Base-by-base conservation (phyloP, 208 protist genomes). In the Trypanosoma caninum region DNA sequence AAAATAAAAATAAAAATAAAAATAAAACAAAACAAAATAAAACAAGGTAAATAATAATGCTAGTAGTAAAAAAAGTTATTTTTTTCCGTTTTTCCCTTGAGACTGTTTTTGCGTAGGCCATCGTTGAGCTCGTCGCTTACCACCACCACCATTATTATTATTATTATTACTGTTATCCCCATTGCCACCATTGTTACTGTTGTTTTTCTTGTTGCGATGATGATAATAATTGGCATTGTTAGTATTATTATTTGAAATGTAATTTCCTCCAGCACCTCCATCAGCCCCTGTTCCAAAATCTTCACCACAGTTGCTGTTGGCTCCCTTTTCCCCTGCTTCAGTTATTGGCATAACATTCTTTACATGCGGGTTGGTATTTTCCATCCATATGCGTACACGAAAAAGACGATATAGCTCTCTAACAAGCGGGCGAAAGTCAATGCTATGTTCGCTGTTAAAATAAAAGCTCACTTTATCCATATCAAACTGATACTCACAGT, bases 391-490 rank as follows among this genome's bases (percentile, higher is more conserved):
- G 11, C 91, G 82, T 2, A 87, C 91, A 31, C 84, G 78, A 63
- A 94, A 97, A 34, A 78, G 84, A 46, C 87, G 84, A 74, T 95
- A 97, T 10, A 97, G 74, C 64, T 95, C 87, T 0, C 85, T 70
- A 16, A 95, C 87, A 0, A 97, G 75, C n/a, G 67, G 63, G 16
- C 91, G 84, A 61, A 97, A 97, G 65, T 97, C 91, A 2, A 95
- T 80, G 60, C 78, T 82, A 72, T 89, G 78, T 59, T 90, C 89
- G 71, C 80, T 84, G 61, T 94, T 76, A 54, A 94, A 97, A 75
- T 89, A 97, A 59, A 97, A 97, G 61, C 82, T 91, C 46, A 97
- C 82, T 70, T 97, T 97, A 65, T 95, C 95, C 78, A 85, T 87
- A 60, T 97, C 91, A 57, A 95, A 95, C 86, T 97, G 91, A 61